Base-by-base conservation (phyloP, 2,329 filamentous ascomycete species). In the Microthyrium microscopicum region DNA sequence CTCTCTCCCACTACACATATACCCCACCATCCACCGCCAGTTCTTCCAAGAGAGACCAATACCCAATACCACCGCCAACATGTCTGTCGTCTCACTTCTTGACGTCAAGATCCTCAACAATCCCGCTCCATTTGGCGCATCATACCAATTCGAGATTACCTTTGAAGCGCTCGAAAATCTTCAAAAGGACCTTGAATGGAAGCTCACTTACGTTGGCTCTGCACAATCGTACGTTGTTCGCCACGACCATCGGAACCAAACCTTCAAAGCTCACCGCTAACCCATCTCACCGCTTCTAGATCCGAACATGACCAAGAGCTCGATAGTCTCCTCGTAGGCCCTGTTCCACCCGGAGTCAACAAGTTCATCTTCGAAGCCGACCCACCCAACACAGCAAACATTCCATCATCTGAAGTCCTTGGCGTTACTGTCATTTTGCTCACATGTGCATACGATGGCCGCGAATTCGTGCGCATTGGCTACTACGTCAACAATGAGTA, bases 401-500 rank as follows among this genome's bases (percentile, higher is more conserved):
- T 98, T 49, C 89, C 89, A 36, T 78, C 85, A 45, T 84, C 82
- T 45, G 91, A 98, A 60, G 85, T 98, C 47, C 71, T 98, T 29
- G 89, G 89, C 39, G 91, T 98, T 32, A 98, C 89, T 4, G 89
- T 98, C 48, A 84, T 98, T 47, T 77, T 98, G 36, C 70, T 98
- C 44, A 93, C 84, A 37, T 95, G 89, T 60, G 80, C 83, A 55
- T 98, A 98, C 60, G 89, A 98, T 49, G 79, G 80, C 34, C 75
- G 89, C 50, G 89, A 98, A 57, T 98, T 98, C 49, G 84, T 98
- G 25, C 84, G 89, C 44, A 87, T 98, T 26, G 89, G 89, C 41
- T 98, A 98, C 70, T 98, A 98, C 47, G 89, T 98, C 49, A 98
- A 95, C 68, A 98, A 98, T 50, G 91, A 98, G 57, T 98, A 98